Evolutionary conservation across 192 early-diverging fungal genomes (phyloP).

Genomic region (Entomortierella beljakovae): DNA sequence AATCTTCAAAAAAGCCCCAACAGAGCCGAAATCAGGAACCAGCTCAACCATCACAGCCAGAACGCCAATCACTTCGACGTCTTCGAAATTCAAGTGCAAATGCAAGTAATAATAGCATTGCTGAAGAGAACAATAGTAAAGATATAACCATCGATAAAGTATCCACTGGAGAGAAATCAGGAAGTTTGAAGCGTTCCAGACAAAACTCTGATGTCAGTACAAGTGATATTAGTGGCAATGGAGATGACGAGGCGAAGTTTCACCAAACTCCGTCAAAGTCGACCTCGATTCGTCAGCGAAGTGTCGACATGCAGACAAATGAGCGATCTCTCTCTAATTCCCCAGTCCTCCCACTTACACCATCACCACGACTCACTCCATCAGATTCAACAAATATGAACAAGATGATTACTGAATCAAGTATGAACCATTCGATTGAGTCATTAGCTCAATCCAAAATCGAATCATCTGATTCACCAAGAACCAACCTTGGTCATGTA

Average conservation of each 20-base stretch:
- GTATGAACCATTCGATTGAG: not conserved
- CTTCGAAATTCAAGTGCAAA: not conserved
- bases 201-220: constrained; percentile 39
- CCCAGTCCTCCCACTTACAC: constrained; percentile 26
- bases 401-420: not conserved
- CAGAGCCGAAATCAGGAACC: constrained; percentile 19
- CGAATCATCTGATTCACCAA: constrained; percentile 1
- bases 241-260: constrained; percentile 24
- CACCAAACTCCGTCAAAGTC: constrained; percentile 6
- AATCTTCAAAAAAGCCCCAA: constrained; percentile 15
- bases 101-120: not conserved
- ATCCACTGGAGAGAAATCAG: not conserved
- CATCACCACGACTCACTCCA: constrained; percentile 29
- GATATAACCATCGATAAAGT: too few relatives aligned
- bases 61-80: constrained; percentile 14
- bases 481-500: not conserved
- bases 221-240: constrained; percentile 36
- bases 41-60: constrained; percentile 4
- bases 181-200: constrained; percentile 23
- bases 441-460: not conserved
- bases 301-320: constrained; percentile 6
- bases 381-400: constrained; percentile 10
- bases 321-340: constrained; percentile 34
- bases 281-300: not conserved
- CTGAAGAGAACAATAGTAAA: not conserved